Base-by-base conservation (phyloP, 1,139 yeast genomes). In the Sugiyamaella japonica region DNA sequence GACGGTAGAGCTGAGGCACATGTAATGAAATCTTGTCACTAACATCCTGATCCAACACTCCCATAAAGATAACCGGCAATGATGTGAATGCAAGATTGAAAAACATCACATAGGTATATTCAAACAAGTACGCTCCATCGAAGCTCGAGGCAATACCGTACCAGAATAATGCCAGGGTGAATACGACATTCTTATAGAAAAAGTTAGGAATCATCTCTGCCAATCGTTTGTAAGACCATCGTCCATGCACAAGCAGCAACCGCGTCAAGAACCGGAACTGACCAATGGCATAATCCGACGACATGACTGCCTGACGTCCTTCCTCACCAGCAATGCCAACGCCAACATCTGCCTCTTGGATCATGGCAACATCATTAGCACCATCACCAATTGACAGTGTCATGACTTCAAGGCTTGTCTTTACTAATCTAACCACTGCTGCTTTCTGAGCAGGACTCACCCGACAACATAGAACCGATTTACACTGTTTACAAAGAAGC, bases 281-380 rank as follows among this genome's bases (percentile, higher is more conserved):
- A 12, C 97, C 99, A 70, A 93, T 76, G 1, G 97, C 98, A 73
- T 90, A 93, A 75, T 93, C 99, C 0, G 97, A 87, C 7, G 96
- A 86, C 99, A 93, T 93, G 9, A 85, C 98, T 12, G 99, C 99
- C 70, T 91, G 98, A 49, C 98, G 79, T 62, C 99, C 99, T 76
- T 93, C 99, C 73, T 89, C 96, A 70, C 99, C 99, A 47, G 97
- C 96, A 65, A 93, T 93, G 72, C 99, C 99, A 48, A 93, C 95
- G 63, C 99, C 99, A 34, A 93, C 95, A 73, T 93, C 95, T 1
- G 99, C 99, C 38, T 96, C 90, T 70, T 93, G 98, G 63, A 93
- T 93, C 99, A 93, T 93, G 5, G 98, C 96, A 59, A 93, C 99
- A 73, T 93, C 99, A 69, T 93, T 93, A 40, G 98, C 95, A 57